Evolutionary conservation across 148 eudicot genomes (phyloP).

Genomic region (Chenopodium suecicum): DNA sequence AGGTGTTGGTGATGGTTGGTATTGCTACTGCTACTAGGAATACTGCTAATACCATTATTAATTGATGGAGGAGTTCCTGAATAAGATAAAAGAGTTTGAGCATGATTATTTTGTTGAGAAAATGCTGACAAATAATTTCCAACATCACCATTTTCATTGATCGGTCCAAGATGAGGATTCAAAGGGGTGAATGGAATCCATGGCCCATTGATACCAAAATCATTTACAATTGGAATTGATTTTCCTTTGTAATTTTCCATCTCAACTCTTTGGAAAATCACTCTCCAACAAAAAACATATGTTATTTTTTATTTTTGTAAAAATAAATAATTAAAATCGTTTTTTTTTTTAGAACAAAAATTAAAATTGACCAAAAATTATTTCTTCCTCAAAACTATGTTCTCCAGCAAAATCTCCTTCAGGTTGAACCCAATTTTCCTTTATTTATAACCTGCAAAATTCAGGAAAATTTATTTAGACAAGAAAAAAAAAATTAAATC

Average conservation of each 20-base stretch:
- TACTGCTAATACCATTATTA: neutral
- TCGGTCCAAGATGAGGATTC: slow-evolving; percentile 43
- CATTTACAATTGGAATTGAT: slow-evolving; percentile 28
- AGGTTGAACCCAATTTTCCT: slow-evolving; percentile 27
- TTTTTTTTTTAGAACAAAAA: neutral
- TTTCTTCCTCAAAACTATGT: neutral
- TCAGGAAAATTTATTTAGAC: neutral
- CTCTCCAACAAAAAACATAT: neutral
- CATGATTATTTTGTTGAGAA: slow-evolving; percentile 24
- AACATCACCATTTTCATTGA: slow-evolving; percentile 36
- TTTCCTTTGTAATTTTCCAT: slow-evolving; percentile 38
- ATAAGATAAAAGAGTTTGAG: slow-evolving; percentile 28
- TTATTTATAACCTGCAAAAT: slow-evolving; percentile 26
- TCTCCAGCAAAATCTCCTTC: slow-evolving; percentile 7
- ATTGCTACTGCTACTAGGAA: neutral
- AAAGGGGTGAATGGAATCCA: slow-evolving; percentile 60
- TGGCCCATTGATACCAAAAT: slow-evolving; percentile 28
- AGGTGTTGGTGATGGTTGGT: neutral
- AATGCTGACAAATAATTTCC: slow-evolving; percentile 27
- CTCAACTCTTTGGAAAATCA: slow-evolving; percentile 29
- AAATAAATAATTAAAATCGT: slow-evolving; percentile 3
- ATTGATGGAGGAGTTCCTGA: slow-evolving; percentile 18
- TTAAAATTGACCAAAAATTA: slow-evolving; percentile 14
- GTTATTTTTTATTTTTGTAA: too few species aligned
- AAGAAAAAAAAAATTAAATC: neutral